Conservation (phyloP, 225 moss, liverwort and hornwort genomes). For the Anthoceros angustus region DNA sequence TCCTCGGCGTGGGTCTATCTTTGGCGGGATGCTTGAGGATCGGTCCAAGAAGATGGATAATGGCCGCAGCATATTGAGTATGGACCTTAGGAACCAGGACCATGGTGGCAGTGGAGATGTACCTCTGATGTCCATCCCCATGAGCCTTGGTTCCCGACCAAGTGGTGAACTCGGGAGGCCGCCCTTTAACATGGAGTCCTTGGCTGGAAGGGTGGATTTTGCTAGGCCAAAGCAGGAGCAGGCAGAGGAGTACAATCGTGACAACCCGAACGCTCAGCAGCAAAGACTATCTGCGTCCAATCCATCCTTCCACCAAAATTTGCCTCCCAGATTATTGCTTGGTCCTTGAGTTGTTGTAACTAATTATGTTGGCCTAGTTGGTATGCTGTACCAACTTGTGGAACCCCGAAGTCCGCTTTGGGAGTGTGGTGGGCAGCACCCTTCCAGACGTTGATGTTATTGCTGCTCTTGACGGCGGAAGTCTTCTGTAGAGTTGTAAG, state of each 20-base stretch:
- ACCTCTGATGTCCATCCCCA: conserved; percentile 1
- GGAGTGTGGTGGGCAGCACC: too few relatives aligned
- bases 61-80: not conserved
- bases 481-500: too few relatives aligned
- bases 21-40: too few relatives aligned
- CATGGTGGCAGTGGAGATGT: not conserved
- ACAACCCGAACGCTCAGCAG: not conserved
- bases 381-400: too few relatives aligned
- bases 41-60: too few relatives aligned
- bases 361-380: too few relatives aligned
- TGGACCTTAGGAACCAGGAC: not conserved
- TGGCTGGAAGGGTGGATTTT: not conserved
- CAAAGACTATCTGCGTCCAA: not conserved
- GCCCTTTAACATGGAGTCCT: not conserved
- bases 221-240: not conserved
- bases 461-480: too few relatives aligned
- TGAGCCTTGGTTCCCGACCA: not conserved
- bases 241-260: not conserved
- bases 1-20: not conserved
- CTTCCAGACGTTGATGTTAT: too few relatives aligned
- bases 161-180: not conserved
- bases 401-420: too few relatives aligned
- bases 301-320: not conserved
- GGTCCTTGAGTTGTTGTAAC: conserved; percentile 1
- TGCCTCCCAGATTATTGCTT: not conserved